Base-by-base conservation (phyloP, 768 basidiomycete species). In the Cystofilobasidium capitatum region DNA sequence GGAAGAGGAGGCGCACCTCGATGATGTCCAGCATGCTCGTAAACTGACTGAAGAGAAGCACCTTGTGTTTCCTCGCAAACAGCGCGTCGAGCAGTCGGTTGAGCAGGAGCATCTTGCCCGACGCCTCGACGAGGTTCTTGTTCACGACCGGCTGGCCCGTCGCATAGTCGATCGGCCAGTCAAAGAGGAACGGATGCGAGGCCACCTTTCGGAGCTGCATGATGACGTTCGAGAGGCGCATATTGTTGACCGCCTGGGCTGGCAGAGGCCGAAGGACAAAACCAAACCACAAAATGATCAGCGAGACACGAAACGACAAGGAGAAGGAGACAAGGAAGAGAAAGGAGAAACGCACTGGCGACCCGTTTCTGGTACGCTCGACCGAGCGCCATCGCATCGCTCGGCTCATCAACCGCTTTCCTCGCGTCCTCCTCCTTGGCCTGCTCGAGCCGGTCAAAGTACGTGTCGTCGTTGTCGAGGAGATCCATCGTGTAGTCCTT, bases 61-160 rank as follows among this genome's bases (percentile, higher is more conserved):
- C 88, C 74, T 91, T 94, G 77, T 94, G 92, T 10, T 82, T 83
- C 3, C 86, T 79, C 44, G 79, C 80, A 77, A 98, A 90, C 36
- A 99, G 78, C 65, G 86, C 91, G 37, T 83, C 83, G 10, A 99
- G 82, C 12, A 99, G 79, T 8, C 92, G 84, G 70, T 97, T 89
- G 0, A 99, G 83, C 2, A 99, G 80, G 82, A 98, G 87, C 94
- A 98, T 98, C 81, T 99, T 99, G 22, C 96, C 96, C 65, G 88
- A 91, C 0, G 85, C 85, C 65, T 87, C 85, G 31, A 93, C 84
- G 37, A 97, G 80, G 72, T 92, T 85, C 31, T 88, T 85, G 71
- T 88, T 85, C 44, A 93, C 77, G 49, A 87, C 79, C 0, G 83
- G 83, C 47, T 85, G 77, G n/a, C 79, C 79, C 0, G 86, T 88